Evolutionary conservation across 2,329 filamentous ascomycete species (phyloP).

Genomic region (Phaeoacremonium minimum): DNA sequence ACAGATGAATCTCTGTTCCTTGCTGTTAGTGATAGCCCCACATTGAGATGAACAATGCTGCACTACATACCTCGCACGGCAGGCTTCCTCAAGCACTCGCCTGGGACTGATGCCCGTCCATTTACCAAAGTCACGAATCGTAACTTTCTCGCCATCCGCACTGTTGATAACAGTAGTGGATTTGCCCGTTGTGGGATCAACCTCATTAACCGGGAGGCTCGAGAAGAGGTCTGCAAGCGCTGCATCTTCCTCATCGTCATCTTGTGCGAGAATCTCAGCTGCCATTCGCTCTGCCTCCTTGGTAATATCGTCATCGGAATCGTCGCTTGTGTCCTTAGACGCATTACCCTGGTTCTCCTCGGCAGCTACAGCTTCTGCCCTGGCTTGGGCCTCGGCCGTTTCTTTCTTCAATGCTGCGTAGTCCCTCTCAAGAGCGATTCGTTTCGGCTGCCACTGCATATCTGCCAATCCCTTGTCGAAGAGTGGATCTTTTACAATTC

Average conservation of each 20-base stretch:
- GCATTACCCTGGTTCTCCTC: constrained; percentile 15
- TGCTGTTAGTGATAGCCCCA: background rate
- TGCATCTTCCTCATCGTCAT: constrained; percentile 47
- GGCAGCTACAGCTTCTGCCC: constrained; percentile 16
- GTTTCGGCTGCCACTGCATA: constrained; percentile 58
- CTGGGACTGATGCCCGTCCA: constrained; percentile 72
- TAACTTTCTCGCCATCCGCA: constrained; percentile 49
- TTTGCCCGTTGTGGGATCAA: constrained; percentile 55
- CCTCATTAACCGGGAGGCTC: constrained; percentile 56
- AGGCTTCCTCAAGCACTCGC: constrained; percentile 80
- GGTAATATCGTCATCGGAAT: constrained; percentile 40
- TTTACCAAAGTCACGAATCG: constrained; percentile 79
- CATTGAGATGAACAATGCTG: constrained; percentile 1
- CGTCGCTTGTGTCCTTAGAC: constrained; percentile 12
- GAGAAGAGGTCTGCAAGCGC: constrained; percentile 53
- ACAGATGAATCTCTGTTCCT: constrained; percentile 61
- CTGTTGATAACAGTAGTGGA: constrained; percentile 50
- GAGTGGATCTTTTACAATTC: constrained; percentile 73
- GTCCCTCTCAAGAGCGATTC: constrained; percentile 58
- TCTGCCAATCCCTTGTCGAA: constrained; percentile 67
- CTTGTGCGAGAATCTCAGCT: constrained; percentile 52
- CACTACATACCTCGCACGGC: constrained; percentile 69
- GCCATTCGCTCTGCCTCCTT: constrained; percentile 56
- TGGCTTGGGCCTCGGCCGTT: constrained; percentile 25
- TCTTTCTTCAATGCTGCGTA: constrained; percentile 45